Evolutionary conservation across 2,329 filamentous ascomycete genomes (phyloP).

Genomic region (Phoma sp.): DNA sequence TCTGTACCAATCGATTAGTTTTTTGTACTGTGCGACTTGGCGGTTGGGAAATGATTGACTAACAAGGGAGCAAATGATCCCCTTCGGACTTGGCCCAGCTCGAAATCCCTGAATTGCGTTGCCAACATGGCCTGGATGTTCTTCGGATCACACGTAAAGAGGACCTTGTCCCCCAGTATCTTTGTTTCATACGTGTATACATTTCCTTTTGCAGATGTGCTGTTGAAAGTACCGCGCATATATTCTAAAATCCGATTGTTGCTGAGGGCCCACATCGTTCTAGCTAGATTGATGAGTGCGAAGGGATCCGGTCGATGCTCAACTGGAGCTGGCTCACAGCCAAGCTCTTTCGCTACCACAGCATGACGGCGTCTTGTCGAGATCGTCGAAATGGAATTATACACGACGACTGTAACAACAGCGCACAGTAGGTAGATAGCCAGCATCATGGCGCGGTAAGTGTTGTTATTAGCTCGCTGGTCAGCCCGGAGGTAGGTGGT

Average conservation of each 20-base stretch:
- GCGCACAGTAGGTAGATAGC: not conserved
- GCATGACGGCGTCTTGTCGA: constrained; percentile 2
- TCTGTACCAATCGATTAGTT: constrained; percentile 1
- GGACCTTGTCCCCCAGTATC: constrained; percentile 1
- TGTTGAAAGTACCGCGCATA: not conserved
- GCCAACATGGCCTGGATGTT: constrained; percentile 53
- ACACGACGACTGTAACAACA: not conserved
- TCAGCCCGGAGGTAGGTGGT: no score
- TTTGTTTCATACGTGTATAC: constrained; percentile 2
- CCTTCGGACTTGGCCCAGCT: constrained; percentile 6
- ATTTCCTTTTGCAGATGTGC: not conserved
- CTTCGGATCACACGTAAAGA: constrained; percentile 50
- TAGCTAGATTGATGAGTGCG: not conserved
- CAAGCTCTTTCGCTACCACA: not conserved
- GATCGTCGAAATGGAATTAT: not conserved
- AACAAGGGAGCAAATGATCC: constrained; percentile 12
- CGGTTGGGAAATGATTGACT: not conserved
- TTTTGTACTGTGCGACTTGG: not conserved
- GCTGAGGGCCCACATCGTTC: constrained; percentile 4
- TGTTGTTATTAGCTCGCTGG: no score
- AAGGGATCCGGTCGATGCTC: constrained; percentile 3
- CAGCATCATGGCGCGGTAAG: no score
- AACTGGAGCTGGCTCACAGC: not conserved
- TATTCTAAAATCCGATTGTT: not conserved
- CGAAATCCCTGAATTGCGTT: constrained; percentile 51